These are phyloP conservation scores for Fistulinella prunicolor DNA, from an alignment of 768 basidiomycete genomes.

Conservation along the genomic window DNA sequence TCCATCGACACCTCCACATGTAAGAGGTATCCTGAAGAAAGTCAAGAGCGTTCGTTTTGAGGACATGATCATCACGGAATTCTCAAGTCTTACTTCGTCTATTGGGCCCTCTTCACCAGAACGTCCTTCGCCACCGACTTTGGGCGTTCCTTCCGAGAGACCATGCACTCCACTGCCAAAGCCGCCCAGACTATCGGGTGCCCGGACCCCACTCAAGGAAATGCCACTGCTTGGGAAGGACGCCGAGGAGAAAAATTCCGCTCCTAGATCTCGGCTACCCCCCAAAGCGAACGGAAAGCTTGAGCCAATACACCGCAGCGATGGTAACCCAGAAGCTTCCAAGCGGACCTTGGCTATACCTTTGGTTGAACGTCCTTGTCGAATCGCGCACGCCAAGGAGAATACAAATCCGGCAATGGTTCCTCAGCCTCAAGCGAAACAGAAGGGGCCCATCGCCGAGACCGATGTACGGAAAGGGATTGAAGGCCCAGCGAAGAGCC, in stretches of 20 bases:
- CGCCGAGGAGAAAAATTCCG: slow-evolving; percentile 11
- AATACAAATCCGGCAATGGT: neutral
- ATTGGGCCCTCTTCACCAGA: neutral
- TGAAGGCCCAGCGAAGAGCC: slow-evolving; percentile 24
- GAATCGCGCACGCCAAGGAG: slow-evolving; percentile 13
- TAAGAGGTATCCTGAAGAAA: slow-evolving; percentile 40
- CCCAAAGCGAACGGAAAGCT: slow-evolving; percentile 12
- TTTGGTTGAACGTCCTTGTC: slow-evolving; percentile 17
- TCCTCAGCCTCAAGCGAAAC: slow-evolving; percentile 12
- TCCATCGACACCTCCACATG: slow-evolving; percentile 28
- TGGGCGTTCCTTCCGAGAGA: slow-evolving; percentile 5
- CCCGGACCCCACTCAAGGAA: neutral
- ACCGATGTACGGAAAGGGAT: slow-evolving; percentile 23
- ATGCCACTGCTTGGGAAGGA: neutral
- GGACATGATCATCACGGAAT: slow-evolving; percentile 11
- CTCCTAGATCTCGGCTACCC: slow-evolving; percentile 12
- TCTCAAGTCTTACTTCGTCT: neutral
- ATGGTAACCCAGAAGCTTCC: neutral
- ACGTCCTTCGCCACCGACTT: slow-evolving; percentile 7
- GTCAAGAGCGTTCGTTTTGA: slow-evolving; percentile 40
- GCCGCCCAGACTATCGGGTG: neutral
- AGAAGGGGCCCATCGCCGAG: slow-evolving; percentile 12
- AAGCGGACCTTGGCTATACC: slow-evolving; percentile 3
- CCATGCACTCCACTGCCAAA: slow-evolving; percentile 11
- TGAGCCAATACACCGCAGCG: neutral